Evolutionary conservation across 2,329 filamentous ascomycete genomes (phyloP).

Genomic region (Aspergillus eucalypticola): DNA sequence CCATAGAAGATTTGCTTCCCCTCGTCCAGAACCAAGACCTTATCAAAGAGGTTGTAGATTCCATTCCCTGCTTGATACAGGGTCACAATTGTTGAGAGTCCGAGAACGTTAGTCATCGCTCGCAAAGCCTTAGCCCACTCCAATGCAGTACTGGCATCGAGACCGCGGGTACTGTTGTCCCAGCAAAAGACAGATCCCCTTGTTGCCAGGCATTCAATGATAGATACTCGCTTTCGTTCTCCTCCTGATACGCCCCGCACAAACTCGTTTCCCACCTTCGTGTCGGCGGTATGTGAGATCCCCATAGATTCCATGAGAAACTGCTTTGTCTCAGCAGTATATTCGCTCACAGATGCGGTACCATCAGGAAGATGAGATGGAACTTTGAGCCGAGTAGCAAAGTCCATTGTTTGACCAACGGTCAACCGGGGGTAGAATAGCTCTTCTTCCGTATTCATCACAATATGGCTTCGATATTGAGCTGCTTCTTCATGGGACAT

Average conservation of each 20-base stretch:
- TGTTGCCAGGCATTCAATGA: slow-evolving; percentile 61
- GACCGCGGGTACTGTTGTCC: slow-evolving; percentile 65
- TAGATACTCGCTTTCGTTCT: slow-evolving; percentile 66
- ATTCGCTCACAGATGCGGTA: slow-evolving; percentile 60
- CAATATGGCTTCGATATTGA: slow-evolving; percentile 58
- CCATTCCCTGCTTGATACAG: slow-evolving; percentile 67
- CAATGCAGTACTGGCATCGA: slow-evolving; percentile 63
- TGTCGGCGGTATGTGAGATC: slow-evolving; percentile 60
- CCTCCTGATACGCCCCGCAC: slow-evolving; percentile 66
- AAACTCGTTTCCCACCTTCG: slow-evolving; percentile 65
- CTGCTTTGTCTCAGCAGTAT: slow-evolving; percentile 48
- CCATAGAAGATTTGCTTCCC: slow-evolving; percentile 67
- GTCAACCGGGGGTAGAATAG: slow-evolving; percentile 53
- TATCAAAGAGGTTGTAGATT: slow-evolving; percentile 67
- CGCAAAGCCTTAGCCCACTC: slow-evolving; percentile 59
- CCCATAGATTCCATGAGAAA: slow-evolving; percentile 58
- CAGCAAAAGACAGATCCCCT: slow-evolving; percentile 60
- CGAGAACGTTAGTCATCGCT: slow-evolving; percentile 60
- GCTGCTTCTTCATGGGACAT: slow-evolving; percentile 44
- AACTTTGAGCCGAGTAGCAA: slow-evolving; percentile 66
- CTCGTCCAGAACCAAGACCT: slow-evolving; percentile 64
- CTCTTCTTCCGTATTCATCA: slow-evolving; percentile 57
- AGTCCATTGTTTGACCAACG: slow-evolving; percentile 54
- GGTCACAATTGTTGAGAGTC: slow-evolving; percentile 59
- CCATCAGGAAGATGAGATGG: slow-evolving; percentile 68